phyloP scores from a whole-genome alignment of 169 alveolate species.

The Perkinsus marinus region DNA sequence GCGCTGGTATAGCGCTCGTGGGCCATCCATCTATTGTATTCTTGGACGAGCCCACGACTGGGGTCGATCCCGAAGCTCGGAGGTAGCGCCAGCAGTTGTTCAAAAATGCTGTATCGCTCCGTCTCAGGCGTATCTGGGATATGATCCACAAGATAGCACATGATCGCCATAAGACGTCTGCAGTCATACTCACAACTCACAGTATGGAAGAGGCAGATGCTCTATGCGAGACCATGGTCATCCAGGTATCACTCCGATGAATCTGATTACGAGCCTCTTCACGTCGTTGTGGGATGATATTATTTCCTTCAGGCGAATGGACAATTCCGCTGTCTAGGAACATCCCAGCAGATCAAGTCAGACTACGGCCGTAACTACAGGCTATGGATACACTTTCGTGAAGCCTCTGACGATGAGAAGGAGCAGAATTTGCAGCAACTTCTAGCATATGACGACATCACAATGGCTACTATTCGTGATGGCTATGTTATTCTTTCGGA shows the following conservation, averaged over 20 bases:
- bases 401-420: not conserved
- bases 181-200: conserved; percentile 58
- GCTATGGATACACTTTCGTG: not conserved
- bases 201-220: conserved; percentile 69
- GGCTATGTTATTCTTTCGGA: not conserved
- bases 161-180: conserved; percentile 26
- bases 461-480: not conserved
- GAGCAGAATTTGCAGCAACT: not conserved
- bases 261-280: no score
- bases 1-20: conserved; percentile 60
- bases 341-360: conserved; percentile 38
- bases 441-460: not conserved
- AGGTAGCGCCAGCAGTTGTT: not conserved
- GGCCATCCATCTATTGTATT: conserved; percentile 66
- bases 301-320: conserved; percentile 64
- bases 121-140: conserved; percentile 57
- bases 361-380: conserved; percentile 20
- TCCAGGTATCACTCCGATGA: conserved; percentile 44
- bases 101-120: no score
- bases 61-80: conserved; percentile 72
- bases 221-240: conserved; percentile 33
- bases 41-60: conserved; percentile 72
- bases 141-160: conserved; percentile 44
- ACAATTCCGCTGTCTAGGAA: conserved; percentile 55
- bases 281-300: conserved; percentile 43